phyloP scores from a whole-genome alignment of 345 rosid species.

The Citrus unshiu region DNA sequence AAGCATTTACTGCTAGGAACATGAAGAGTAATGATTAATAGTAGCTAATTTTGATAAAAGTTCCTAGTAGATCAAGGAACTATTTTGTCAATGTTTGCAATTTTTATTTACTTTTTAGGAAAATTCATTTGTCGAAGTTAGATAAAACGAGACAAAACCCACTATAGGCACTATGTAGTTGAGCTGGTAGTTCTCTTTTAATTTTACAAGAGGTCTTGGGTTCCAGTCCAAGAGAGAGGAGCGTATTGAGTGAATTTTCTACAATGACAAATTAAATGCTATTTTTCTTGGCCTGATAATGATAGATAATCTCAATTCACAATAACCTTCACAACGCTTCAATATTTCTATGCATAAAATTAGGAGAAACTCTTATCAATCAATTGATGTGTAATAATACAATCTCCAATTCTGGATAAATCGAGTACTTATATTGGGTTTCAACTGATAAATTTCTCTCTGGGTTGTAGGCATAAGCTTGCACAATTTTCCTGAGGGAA shows the following conservation, averaged over 20 bases:
- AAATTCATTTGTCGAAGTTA: too few relatives aligned
- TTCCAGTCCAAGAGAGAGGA: not conserved
- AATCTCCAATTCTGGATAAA: not conserved
- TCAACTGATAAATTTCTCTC: slow-evolving; percentile 8
- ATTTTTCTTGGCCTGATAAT: not conserved
- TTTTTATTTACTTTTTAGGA: not conserved
- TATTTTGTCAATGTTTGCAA: not conserved
- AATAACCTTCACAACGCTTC: not conserved
- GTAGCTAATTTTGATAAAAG: not conserved
- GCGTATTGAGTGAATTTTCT: not conserved
- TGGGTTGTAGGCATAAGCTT: slow-evolving; percentile 81
- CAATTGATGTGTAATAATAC: not conserved
- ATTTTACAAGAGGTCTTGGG: not conserved
- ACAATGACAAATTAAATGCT: not conserved
- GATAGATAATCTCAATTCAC: not conserved
- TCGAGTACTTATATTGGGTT: not conserved
- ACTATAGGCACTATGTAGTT: not conserved
- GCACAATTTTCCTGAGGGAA: slow-evolving; percentile 99
- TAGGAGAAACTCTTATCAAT: not conserved
- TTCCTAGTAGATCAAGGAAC: not conserved
- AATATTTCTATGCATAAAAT: not conserved
- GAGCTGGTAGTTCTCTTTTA: not conserved
- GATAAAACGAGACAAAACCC: not conserved
- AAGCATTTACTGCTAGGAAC: not conserved
- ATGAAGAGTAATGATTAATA: not conserved